Percentiles rank a stretch among this genome's conserved stretches.
Conservation (phyloP, 345 rosid species). For the Rhizophora mangle region DNA sequence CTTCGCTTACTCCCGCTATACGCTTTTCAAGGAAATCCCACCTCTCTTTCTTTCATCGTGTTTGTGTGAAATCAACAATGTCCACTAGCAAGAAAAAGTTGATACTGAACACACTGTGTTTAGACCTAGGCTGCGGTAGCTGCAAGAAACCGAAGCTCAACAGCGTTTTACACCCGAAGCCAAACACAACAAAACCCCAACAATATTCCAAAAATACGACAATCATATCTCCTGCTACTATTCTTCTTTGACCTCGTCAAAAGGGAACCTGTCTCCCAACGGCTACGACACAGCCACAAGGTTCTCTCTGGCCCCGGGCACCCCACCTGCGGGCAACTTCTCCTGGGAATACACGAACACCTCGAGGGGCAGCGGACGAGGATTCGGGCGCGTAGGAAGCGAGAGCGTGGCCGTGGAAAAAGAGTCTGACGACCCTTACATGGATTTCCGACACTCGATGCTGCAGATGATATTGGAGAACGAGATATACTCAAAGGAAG, state of each 20-base stretch:
- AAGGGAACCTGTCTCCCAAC: background rate
- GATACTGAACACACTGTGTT: constrained; percentile 48
- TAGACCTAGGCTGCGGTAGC: constrained; percentile 64
- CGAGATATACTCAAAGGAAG: constrained; percentile 77
- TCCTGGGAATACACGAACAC: constrained; percentile 9
- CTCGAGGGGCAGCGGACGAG: constrained; percentile 29
- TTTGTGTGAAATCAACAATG: constrained; percentile 27
- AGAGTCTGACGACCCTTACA: constrained; percentile 89
- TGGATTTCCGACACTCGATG: constrained; percentile 90
- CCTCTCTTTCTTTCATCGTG: background rate
- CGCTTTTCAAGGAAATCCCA: background rate
- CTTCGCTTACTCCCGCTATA: background rate
- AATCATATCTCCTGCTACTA: constrained; percentile 10
- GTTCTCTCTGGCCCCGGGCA: constrained; percentile 32
- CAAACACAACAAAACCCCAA: constrained; percentile 23
- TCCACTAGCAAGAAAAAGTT: constrained; percentile 47
- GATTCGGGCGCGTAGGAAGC: constrained; percentile 52
- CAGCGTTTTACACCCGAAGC: constrained; percentile 42
- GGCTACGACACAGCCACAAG: constrained; percentile 25
- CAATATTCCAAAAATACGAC: constrained; percentile 16
- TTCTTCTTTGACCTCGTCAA: constrained; percentile 27
- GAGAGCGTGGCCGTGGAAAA: constrained; percentile 84
- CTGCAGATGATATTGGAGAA: constrained; percentile 92
- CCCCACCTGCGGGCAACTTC: constrained; percentile 10
- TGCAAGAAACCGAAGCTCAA: constrained; percentile 56